Conservation (phyloP, 371 early-diverging fungal species). For the Blastocladiella emersonii region DNA sequence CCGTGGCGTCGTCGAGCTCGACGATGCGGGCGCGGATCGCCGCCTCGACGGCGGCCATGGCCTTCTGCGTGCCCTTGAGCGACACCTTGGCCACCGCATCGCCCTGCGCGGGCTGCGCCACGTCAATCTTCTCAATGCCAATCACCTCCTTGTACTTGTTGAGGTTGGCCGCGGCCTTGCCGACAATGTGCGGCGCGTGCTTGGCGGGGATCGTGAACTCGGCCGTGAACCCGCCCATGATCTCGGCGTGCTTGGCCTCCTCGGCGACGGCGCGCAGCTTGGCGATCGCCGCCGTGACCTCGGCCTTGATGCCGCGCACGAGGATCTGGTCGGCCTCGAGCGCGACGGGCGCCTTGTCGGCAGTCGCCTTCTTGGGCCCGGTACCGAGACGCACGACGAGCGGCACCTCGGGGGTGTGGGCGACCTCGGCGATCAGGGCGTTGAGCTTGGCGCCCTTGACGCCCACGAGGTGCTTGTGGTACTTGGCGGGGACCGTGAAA, state of each 20-base stretch:
- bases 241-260: constrained; percentile 52
- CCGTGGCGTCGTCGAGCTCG: constrained; percentile 56
- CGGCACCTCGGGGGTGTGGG: constrained; percentile 16
- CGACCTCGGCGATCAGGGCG: constrained; percentile 27
- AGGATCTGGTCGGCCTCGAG: constrained; percentile 45
- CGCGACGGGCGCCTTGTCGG: constrained; percentile 9
- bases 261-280: constrained; percentile 48
- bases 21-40: constrained; percentile 52
- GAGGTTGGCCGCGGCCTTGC: constrained; percentile 70
- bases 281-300: constrained; percentile 50
- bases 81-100: constrained; percentile 42
- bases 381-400: constrained; percentile 14
- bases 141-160: constrained; percentile 59
- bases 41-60: constrained; percentile 56
- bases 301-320: constrained; percentile 63
- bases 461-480: constrained; percentile 63
- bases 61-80: constrained; percentile 64
- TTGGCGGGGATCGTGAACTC: constrained; percentile 52
- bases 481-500: constrained; percentile 48
- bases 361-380: constrained; percentile 22
- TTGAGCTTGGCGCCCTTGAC: constrained; percentile 58
- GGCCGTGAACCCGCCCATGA: constrained; percentile 48
- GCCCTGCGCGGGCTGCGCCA: constrained; percentile 31
- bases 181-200: constrained; percentile 69
- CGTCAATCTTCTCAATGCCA: constrained; percentile 56